These are phyloP conservation scores for Gymnopilus dilepis DNA, from an alignment of 768 basidiomycete species.

Conservation along the genomic window DNA sequence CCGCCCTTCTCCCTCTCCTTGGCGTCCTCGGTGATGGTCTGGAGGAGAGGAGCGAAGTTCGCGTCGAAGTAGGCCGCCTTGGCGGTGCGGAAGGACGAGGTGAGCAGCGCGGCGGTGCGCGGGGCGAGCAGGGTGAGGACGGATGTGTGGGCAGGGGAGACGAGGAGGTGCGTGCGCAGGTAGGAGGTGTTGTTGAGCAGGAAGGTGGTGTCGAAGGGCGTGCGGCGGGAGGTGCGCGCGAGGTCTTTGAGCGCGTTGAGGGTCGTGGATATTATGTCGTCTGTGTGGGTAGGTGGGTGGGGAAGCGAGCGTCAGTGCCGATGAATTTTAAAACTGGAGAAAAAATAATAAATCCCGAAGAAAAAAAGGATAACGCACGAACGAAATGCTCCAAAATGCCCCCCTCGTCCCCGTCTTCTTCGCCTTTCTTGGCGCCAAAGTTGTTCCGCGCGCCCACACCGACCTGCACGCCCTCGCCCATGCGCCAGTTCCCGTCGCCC, in stretches of 20 bases:
- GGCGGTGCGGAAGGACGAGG: constrained; percentile 76
- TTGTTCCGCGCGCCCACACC: constrained; percentile 53
- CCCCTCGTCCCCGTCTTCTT: constrained; percentile 55
- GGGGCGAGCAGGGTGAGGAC: constrained; percentile 61
- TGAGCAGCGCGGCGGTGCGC: constrained; percentile 64
- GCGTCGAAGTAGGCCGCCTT: constrained; percentile 86
- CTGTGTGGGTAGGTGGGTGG: constrained; percentile 38
- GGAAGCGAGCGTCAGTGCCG: neutral
- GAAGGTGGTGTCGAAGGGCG: constrained; percentile 75
- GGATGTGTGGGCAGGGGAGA: constrained; percentile 51
- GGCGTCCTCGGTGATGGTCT: constrained; percentile 67
- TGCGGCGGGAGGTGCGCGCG: constrained; percentile 62
- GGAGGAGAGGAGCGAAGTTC: constrained; percentile 81
- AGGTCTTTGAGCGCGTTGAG: constrained; percentile 65
- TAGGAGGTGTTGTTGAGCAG: constrained; percentile 82
- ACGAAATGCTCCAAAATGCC: constrained; percentile 76
- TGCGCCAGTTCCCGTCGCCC: constrained; percentile 91
- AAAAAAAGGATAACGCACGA: constrained; percentile 42
- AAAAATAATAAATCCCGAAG: neutral
- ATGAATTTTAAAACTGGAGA: neutral
- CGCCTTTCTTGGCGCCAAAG: constrained; percentile 43
- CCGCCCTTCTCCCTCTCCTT: constrained; percentile 50
- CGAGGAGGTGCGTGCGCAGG: constrained; percentile 62
- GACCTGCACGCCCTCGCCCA: constrained; percentile 82
- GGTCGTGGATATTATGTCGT: constrained; percentile 74